Percentiles rank a stretch among this genome's conserved stretches.
phyloP scores from a whole-genome alignment of 2,329 filamentous ascomycete species.

The Botrytis aclada region DNA sequence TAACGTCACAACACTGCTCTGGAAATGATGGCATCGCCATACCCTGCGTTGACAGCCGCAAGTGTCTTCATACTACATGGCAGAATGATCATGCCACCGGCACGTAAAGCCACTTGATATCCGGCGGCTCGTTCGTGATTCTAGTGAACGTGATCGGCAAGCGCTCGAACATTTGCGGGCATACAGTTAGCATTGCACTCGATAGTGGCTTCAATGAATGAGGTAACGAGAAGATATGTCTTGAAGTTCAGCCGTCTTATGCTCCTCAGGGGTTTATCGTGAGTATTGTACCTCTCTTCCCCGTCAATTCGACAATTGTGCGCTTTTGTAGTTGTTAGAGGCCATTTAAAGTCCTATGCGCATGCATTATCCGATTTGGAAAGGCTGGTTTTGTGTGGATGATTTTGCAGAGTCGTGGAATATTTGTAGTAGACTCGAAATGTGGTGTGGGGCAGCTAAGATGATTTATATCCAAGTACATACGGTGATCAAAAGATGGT shows the following conservation, averaged over 20 bases:
- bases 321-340: neutral
- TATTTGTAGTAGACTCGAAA: neutral
- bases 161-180: conserved; percentile 38
- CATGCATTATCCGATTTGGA: neutral
- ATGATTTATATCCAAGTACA: too few species aligned
- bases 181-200: conserved; percentile 47
- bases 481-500: neutral
- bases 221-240: conserved; percentile 46
- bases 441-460: neutral
- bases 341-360: neutral
- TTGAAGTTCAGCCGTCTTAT: conserved; percentile 46
- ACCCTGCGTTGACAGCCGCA: conserved; percentile 42
- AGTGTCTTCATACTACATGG: conserved; percentile 50
- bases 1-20: conserved; percentile 46
- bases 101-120: conserved; percentile 44
- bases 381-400: neutral
- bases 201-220: conserved; percentile 49
- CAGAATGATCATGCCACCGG: conserved; percentile 48
- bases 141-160: conserved; percentile 42
- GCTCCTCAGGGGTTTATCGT: conserved; percentile 44
- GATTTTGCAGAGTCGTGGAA: neutral
- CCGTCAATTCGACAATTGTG: too few species aligned
- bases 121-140: conserved; percentile 46
- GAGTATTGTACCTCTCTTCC: conserved; percentile 25
- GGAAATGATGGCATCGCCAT: conserved; percentile 46